These are phyloP conservation scores for Posidonia australis DNA, from an alignment of 106 monocot species.

Conservation along the genomic window DNA sequence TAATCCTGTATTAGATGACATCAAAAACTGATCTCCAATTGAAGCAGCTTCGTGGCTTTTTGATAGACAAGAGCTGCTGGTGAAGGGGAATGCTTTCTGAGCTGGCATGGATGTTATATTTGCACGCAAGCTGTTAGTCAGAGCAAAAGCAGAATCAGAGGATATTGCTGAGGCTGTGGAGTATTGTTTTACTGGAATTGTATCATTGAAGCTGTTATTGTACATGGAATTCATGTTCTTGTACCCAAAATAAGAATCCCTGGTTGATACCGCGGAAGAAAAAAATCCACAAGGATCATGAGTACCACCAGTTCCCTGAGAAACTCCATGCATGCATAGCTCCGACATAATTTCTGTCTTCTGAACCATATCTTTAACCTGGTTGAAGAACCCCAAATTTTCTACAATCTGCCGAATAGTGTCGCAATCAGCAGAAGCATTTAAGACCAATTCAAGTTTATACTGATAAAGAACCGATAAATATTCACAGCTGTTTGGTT, in stretches of 20 bases:
- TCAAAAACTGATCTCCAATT: neutral
- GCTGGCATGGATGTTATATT: slow-evolving; percentile 1
- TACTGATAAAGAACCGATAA: too few species aligned
- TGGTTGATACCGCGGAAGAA: slow-evolving; percentile 12
- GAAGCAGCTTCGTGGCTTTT: neutral
- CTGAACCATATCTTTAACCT: slow-evolving; percentile 28
- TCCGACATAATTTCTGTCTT: slow-evolving; percentile 8
- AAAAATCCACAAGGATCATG: slow-evolving; percentile 7
- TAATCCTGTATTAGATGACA: slow-evolving; percentile 2
- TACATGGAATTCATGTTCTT: slow-evolving; percentile 9
- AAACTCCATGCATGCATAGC: slow-evolving; percentile 2
- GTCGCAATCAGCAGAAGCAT: too few species aligned
- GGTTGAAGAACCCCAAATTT: slow-evolving; percentile 37
- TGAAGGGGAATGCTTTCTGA: slow-evolving; percentile 6
- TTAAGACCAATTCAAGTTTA: neutral
- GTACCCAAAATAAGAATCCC: neutral
- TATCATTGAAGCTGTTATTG: slow-evolving; percentile 6
- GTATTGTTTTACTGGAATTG: neutral
- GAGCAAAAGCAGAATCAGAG: slow-evolving; percentile 1
- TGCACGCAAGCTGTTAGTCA: neutral
- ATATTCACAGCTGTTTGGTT: too few species aligned
- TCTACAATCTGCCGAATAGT: slow-evolving; percentile 33
- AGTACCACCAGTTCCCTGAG: neutral
- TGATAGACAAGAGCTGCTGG: slow-evolving; percentile 2
- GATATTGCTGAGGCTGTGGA: slow-evolving; percentile 5